Evolutionary conservation across 2,329 filamentous ascomycete genomes (phyloP), one percentile per base, ranked within the genome.

Genomic region (Alternaria arborescens): DNA sequence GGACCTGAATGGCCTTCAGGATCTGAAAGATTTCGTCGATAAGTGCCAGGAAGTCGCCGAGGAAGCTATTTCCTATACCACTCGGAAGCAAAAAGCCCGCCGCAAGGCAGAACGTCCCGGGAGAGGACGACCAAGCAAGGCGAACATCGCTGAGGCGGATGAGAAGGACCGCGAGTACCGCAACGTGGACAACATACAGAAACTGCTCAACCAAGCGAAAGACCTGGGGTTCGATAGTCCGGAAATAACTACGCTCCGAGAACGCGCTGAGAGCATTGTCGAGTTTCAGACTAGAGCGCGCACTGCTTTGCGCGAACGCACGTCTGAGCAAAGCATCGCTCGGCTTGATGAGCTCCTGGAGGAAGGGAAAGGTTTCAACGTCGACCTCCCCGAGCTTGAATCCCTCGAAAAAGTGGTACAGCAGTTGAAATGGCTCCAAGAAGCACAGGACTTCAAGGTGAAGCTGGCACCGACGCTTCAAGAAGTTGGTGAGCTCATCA

Each of bases 41-140:
- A 90, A 92, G 73, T 98, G 95, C 83, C 96, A 97, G 79, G 93
- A 97, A 76, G 97, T 96, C 91, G 93, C 97, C 65, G 95, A 98
- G 73, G 94, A 98, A 81, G 95, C 95, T 67, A 95, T 92, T 73
- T 94, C 91, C 76, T 99, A 96, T 82, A 97, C 94, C 73, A 94
- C 95, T 60, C 91, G 95, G 70, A 99, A 99, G 82, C 94, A 97
- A 82, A 94, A 97, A 80, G 97, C 96, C 75, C 91, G 95, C 65
- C 92, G 94, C 63, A 98, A 98, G 81, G 97, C 91, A 78, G 94
- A 97, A 73, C 95, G 93, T 75, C 87, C 87, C 44, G 95, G 91
- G 88, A 91, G 93, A 66, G 87, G 88, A 58, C 87, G 89, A 56
- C 85, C 89, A 52, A 94, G 91, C 78, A 77, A 76, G 58, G 66